phyloP scores from a whole-genome alignment of 495 filamentous ascomycete species.

The Penicillium argentinense region DNA sequence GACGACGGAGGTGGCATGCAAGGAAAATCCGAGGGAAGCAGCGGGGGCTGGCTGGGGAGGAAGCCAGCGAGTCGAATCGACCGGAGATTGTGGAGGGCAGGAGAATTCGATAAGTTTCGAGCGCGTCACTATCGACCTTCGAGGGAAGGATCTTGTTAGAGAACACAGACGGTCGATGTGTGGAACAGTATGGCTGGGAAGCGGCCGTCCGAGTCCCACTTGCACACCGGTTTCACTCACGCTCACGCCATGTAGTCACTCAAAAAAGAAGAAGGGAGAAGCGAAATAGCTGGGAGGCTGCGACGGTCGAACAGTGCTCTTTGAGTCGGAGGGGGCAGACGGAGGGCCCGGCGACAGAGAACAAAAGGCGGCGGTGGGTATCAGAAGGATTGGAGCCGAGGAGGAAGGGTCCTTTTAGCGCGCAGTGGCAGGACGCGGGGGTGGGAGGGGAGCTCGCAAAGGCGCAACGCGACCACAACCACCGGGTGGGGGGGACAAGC shows the following conservation, averaged over 20 bases:
- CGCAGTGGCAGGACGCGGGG: conserved; percentile 23
- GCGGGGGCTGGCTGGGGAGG: background rate
- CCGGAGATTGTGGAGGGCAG: background rate
- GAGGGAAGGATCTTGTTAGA: conserved; percentile 3
- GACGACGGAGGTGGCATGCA: conserved; percentile 21
- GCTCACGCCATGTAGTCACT: conserved; percentile 25
- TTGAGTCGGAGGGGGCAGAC: too few species aligned
- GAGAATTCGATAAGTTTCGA: conserved; percentile 1
- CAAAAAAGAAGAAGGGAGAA: too few species aligned
- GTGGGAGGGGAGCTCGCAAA: conserved; percentile 17
- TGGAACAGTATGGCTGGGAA: too few species aligned
- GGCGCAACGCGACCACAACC: conserved; percentile 1
- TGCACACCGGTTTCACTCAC: conserved; percentile 15
- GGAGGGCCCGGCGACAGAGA: too few species aligned
- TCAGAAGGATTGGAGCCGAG: conserved; percentile 4
- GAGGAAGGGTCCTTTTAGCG: conserved; percentile 6
- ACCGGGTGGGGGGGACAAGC: background rate
- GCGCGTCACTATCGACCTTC: conserved; percentile 14
- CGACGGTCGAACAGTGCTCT: too few species aligned
- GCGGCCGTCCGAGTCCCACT: background rate
- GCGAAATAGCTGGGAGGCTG: too few species aligned
- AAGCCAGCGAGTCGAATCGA: background rate
- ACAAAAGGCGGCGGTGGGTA: background rate
- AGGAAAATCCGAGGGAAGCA: conserved; percentile 5
- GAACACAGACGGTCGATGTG: conserved; percentile 2